phyloP scores from a whole-genome alignment of 768 basidiomycete species.

The Leccinum barrowsii region DNA sequence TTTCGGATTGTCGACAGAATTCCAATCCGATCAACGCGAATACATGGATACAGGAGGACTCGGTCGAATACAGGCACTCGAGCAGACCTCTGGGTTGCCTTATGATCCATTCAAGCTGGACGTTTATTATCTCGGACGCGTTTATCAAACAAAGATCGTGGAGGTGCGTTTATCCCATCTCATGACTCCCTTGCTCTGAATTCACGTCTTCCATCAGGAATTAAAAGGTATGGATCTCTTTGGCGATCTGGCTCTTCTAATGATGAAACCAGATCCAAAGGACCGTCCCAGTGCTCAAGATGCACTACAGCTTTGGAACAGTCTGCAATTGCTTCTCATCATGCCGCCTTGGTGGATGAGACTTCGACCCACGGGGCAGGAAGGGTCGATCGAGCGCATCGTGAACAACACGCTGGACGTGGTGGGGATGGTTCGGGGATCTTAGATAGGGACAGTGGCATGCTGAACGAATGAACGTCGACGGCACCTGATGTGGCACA shows the following conservation, averaged over 20 bases:
- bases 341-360: slow-evolving; percentile 7
- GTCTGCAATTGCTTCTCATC: not conserved
- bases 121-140: slow-evolving; percentile 25
- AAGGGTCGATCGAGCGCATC: slow-evolving; percentile 12
- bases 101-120: slow-evolving; percentile 33
- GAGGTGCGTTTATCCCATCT: not conserved
- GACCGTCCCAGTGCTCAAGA: slow-evolving; percentile 3
- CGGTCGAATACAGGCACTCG: slow-evolving; percentile 18
- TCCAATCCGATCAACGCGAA: too few species aligned
- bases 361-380: slow-evolving; percentile 2
- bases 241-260: not conserved
- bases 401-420: slow-evolving; percentile 12
- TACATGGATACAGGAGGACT: not conserved
- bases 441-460: not conserved
- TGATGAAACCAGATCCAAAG: slow-evolving; percentile 9
- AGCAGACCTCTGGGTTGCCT: slow-evolving; percentile 15
- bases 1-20: slow-evolving; percentile 30
- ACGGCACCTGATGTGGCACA: not conserved
- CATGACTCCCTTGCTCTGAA: not conserved
- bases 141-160: slow-evolving; percentile 20
- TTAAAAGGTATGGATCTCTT: slow-evolving; percentile 5
- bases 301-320: slow-evolving; percentile 2
- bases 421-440: slow-evolving; percentile 8
- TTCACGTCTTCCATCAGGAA: not conserved
- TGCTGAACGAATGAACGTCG: too few species aligned